A percentile compares a stretch with the other conserved stretches of the same genome.
Evolutionary conservation across 768 basidiomycete species (phyloP).

Genomic region (Ephemerocybe angulata): DNA sequence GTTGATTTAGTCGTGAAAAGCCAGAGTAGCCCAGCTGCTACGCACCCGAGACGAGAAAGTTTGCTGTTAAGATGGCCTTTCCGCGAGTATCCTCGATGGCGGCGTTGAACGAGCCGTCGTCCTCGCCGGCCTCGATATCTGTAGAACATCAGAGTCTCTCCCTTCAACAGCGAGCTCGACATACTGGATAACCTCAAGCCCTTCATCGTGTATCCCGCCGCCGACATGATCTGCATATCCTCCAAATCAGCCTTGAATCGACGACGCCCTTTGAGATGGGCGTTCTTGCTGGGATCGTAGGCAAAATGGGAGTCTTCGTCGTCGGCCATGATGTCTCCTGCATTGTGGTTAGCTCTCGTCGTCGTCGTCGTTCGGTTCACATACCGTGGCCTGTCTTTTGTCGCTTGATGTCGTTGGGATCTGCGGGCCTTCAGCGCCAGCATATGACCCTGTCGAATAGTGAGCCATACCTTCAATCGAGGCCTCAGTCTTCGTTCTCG

Average conservation of each 20-base stretch:
- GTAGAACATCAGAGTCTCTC: neutral
- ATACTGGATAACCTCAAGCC: slow-evolving; percentile 41
- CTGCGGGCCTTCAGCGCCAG: neutral
- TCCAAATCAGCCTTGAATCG: slow-evolving; percentile 56
- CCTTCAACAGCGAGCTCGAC: slow-evolving; percentile 13
- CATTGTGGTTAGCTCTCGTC: no score
- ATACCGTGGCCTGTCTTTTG: slow-evolving; percentile 29
- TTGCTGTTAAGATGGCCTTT: slow-evolving; percentile 34
- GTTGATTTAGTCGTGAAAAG: neutral
- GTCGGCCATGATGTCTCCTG: neutral
- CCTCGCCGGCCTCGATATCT: slow-evolving; percentile 57
- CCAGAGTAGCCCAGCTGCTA: neutral
- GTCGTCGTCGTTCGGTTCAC: slow-evolving; percentile 15
- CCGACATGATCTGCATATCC: slow-evolving; percentile 38
- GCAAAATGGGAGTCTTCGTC: slow-evolving; percentile 15
- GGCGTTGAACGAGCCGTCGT: slow-evolving; percentile 62
- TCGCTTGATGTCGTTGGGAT: slow-evolving; percentile 19
- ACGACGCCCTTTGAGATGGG: slow-evolving; percentile 51
- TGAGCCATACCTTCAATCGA: neutral
- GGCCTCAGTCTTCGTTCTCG: neutral
- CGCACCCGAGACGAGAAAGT: slow-evolving; percentile 50
- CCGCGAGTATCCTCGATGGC: slow-evolving; percentile 33
- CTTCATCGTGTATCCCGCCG: slow-evolving; percentile 31
- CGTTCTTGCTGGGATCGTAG: slow-evolving; percentile 34
- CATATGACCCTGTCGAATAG: neutral